A percentile compares a stretch with the other conserved stretches of the same genome.
These are phyloP conservation scores for Amanita molliuscula DNA, from an alignment of 768 basidiomycete species.

Conservation along the genomic window DNA sequence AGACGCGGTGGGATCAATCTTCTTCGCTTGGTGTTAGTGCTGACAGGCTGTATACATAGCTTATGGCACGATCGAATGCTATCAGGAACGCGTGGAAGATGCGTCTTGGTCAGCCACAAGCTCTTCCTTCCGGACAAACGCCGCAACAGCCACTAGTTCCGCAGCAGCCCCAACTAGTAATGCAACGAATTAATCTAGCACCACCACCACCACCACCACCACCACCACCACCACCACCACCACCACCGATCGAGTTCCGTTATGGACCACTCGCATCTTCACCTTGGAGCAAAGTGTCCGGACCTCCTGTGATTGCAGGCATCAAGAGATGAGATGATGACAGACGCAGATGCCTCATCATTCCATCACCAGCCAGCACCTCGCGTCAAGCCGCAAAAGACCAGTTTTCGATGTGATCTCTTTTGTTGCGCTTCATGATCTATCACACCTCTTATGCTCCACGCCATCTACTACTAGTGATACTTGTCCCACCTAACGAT, in stretches of 20 bases:
- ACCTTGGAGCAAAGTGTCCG: conserved; percentile 66
- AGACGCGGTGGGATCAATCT: conserved; percentile 48
- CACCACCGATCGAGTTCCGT: conserved; percentile 29
- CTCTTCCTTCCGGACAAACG: conserved; percentile 11
- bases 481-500: neutral
- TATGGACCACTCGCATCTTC: conserved; percentile 61
- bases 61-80: conserved; percentile 49
- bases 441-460: neutral
- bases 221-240: conserved; percentile 18
- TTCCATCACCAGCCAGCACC: neutral
- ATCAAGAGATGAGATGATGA: conserved; percentile 45
- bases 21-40: neutral
- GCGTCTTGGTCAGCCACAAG: conserved; percentile 34
- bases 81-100: conserved; percentile 73
- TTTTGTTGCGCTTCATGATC: neutral
- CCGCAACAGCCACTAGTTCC: conserved; percentile 16
- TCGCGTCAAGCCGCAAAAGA: neutral
- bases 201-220: conserved; percentile 21
- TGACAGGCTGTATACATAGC: conserved; percentile 27
- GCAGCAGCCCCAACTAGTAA: conserved; percentile 13
- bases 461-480: neutral
- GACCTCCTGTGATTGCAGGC: conserved; percentile 50
- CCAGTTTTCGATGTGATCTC: neutral
- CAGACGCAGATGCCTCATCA: neutral
- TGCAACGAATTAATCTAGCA: conserved; percentile 9